Conservation (phyloP, 768 basidiomycete species). For the Lentinula edodes region DNA sequence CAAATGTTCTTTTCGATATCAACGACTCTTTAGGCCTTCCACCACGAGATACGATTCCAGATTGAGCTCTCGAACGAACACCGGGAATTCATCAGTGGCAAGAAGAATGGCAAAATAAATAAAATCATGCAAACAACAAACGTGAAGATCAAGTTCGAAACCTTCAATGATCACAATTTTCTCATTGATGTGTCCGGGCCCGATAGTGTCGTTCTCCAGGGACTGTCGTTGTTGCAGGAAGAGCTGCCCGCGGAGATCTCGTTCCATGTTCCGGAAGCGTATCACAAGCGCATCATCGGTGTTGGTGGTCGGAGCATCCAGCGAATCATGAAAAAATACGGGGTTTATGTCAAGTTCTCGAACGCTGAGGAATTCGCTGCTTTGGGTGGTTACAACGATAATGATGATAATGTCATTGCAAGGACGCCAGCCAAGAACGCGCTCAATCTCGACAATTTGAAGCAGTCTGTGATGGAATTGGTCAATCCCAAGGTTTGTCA, state of each 20-base stretch:
- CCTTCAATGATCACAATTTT: constrained; percentile 94
- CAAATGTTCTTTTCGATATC: constrained; percentile 3
- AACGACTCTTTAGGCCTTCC: constrained; percentile 59
- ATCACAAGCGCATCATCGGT: constrained; percentile 98
- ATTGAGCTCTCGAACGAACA: constrained; percentile 98
- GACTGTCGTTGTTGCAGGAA: constrained; percentile 86
- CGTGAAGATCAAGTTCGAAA: constrained; percentile 99
- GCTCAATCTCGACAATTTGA: constrained; percentile 89
- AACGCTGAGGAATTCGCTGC: constrained; percentile 97
- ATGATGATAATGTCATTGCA: constrained; percentile 98
- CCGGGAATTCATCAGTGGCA: constrained; percentile 96
- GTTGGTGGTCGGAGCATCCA: constrained; percentile 98
- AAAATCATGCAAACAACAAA: constrained; percentile 98
- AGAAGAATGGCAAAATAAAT: constrained; percentile 99
- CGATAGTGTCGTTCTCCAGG: constrained; percentile 80
- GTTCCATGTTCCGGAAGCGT: constrained; percentile 96
- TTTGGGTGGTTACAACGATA: constrained; percentile 91
- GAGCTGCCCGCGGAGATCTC: constrained; percentile 98
- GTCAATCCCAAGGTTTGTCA: constrained; percentile 85
- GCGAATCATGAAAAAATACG: constrained; percentile 99
- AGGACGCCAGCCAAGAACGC: constrained; percentile 97
- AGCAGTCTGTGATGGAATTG: constrained; percentile 95
- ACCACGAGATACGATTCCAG: constrained; percentile 97
- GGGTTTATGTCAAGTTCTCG: constrained; percentile 99
- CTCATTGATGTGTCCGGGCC: constrained; percentile 87